Conservation (phyloP, 2,329 filamentous ascomycete species). For the Neonectria hederae region DNA sequence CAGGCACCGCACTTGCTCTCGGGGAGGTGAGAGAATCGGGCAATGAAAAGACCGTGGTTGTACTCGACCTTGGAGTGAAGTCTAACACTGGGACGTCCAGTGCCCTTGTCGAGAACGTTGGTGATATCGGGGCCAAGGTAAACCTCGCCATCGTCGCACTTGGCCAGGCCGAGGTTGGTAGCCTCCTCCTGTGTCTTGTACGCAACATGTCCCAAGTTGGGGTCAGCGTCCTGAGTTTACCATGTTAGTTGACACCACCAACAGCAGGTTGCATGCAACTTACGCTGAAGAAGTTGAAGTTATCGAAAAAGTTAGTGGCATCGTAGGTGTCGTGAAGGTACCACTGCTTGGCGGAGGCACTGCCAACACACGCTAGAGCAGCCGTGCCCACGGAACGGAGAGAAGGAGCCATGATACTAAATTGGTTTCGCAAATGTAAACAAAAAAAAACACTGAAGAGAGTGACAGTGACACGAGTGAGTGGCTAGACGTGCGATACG, state of each 20-base stretch:
- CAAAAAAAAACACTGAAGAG: slow-evolving; percentile 34
- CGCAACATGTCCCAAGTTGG: slow-evolving; percentile 71
- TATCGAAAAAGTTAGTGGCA: slow-evolving; percentile 57
- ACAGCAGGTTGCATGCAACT: slow-evolving; percentile 2
- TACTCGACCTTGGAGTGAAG: slow-evolving; percentile 71
- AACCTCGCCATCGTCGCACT: slow-evolving; percentile 46
- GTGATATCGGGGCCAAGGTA: slow-evolving; percentile 53
- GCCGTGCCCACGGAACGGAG: slow-evolving; percentile 52
- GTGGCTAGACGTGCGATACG: slow-evolving; percentile 56
- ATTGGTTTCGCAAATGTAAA: slow-evolving; percentile 27
- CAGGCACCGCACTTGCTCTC: slow-evolving; percentile 72
- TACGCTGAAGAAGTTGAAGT: slow-evolving; percentile 56
- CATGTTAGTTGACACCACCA: slow-evolving; percentile 27
- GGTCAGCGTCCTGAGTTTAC: slow-evolving; percentile 55
- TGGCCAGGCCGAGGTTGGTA: slow-evolving; percentile 47
- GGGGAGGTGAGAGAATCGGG: slow-evolving; percentile 76
- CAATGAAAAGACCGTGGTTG: slow-evolving; percentile 73
- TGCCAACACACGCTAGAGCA: slow-evolving; percentile 48
- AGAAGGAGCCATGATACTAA: slow-evolving; percentile 52
- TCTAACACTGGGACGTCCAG: slow-evolving; percentile 67
- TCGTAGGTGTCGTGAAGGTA: slow-evolving; percentile 55
- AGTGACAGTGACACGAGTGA: slow-evolving; percentile 42
- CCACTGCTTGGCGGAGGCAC: slow-evolving; percentile 45
- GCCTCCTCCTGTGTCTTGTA: slow-evolving; percentile 56
- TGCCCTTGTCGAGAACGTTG: slow-evolving; percentile 32